Evolutionary conservation across 1,284 basidiomycete genomes (phyloP).

Genomic region (Marasmius oreades): DNA sequence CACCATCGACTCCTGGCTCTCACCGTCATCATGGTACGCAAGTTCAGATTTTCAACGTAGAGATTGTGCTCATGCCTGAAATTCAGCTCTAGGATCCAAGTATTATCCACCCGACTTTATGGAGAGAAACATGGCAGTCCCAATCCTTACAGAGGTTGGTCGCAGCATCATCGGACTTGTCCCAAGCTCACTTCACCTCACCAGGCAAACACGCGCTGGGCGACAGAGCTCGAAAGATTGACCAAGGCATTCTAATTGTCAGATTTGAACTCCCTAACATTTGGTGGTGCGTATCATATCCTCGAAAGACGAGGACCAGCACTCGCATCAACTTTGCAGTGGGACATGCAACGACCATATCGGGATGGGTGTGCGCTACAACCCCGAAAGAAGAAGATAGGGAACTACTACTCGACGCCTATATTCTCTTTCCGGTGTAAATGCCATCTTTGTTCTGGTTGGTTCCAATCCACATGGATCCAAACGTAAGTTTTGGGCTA

Average conservation of each 20-base stretch:
- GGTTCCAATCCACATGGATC: slow-evolving; percentile 98
- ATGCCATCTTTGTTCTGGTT: no score
- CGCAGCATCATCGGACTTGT: no score
- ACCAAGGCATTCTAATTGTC: slow-evolving; percentile 90
- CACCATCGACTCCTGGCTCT: no score
- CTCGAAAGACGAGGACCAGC: no score
- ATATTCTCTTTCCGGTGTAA: slow-evolving; percentile 93
- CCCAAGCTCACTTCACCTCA: slow-evolving; percentile 11
- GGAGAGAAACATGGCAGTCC: slow-evolving; percentile 76
- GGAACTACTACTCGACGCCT: slow-evolving; percentile 90
- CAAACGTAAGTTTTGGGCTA: slow-evolving; percentile 91
- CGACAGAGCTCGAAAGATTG: slow-evolving; percentile 88
- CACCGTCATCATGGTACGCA: no score
- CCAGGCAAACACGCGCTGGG: no score
- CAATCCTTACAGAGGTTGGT: slow-evolving; percentile 59
- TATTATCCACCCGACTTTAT: no score
- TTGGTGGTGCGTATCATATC: no score
- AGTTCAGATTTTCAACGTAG: no score
- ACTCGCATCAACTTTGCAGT: no score
- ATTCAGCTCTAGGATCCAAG: slow-evolving; percentile 76
- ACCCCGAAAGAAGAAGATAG: slow-evolving; percentile 96
- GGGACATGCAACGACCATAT: slow-evolving; percentile 77
- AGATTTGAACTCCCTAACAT: slow-evolving; percentile 93
- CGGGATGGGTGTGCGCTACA: slow-evolving; percentile 97
- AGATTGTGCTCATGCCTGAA: no score